These are phyloP conservation scores for Metarhizium brunneum DNA, from an alignment of 2,329 filamentous ascomycete genomes.

Conservation along the genomic window DNA sequence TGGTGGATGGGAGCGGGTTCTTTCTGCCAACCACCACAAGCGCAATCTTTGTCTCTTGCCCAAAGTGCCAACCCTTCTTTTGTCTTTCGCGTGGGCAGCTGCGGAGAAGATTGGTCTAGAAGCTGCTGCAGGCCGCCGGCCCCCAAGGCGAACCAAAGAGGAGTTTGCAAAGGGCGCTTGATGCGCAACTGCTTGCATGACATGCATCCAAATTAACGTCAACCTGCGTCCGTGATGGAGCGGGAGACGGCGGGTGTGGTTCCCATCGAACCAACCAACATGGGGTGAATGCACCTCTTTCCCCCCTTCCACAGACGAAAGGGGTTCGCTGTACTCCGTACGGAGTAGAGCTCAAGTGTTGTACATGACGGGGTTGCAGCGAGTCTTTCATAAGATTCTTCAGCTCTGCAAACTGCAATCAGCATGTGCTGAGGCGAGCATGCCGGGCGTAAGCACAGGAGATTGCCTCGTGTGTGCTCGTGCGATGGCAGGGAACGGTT, in stretches of 20 bases:
- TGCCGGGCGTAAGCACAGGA: no score
- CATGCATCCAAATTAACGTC: not conserved
- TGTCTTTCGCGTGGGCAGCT: not conserved
- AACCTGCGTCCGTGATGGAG: not conserved
- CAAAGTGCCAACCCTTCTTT: not conserved
- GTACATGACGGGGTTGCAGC: not conserved
- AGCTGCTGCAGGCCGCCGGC: not conserved
- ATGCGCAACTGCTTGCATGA: conserved; percentile 4
- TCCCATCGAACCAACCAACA: not conserved
- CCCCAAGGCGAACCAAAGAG: not conserved
- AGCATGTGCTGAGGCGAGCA: no score
- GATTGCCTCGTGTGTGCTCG: not conserved
- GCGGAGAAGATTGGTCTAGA: not conserved
- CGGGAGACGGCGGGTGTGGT: not conserved
- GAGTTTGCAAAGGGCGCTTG: conserved; percentile 2
- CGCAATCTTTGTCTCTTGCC: not conserved
- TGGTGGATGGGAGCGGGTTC: not conserved
- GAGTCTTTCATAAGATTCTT: not conserved
- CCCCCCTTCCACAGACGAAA: no score
- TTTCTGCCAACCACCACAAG: no score
- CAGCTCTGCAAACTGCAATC: not conserved
- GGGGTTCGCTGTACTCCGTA: no score
- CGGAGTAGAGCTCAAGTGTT: not conserved
- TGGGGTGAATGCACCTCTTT: no score
- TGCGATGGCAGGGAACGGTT: not conserved